Conservation (phyloP, 108 stramenopile genomes). For the Discostella pseudostelligera region DNA sequence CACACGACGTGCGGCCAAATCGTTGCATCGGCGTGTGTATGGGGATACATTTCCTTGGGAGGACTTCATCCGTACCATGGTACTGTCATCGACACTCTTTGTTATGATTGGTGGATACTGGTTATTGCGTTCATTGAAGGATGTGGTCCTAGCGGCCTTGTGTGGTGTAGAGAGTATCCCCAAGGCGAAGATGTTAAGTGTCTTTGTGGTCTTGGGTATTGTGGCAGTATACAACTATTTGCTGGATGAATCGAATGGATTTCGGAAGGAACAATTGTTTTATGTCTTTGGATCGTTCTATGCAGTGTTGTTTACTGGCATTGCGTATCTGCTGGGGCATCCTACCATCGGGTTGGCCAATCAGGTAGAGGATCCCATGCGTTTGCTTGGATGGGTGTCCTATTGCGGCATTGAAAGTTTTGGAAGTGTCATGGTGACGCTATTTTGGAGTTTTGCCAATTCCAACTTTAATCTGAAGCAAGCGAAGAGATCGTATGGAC, state of each 20-base stretch:
- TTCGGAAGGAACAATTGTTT: slow-evolving; percentile 93
- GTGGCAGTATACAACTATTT: slow-evolving; percentile 92
- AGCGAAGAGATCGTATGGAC: slow-evolving; percentile 92
- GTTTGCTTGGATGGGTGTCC: slow-evolving; percentile 92
- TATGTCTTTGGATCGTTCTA: slow-evolving; percentile 96
- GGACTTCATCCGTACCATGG: slow-evolving; percentile 88
- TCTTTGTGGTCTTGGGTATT: slow-evolving; percentile 88
- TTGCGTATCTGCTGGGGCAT: slow-evolving; percentile 77
- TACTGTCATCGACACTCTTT: slow-evolving; percentile 90
- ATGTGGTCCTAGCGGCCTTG: slow-evolving; percentile 91
- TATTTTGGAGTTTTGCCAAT: slow-evolving; percentile 96
- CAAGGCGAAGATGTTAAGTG: slow-evolving; percentile 92
- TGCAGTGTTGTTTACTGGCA: slow-evolving; percentile 71
- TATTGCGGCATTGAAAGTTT: slow-evolving; percentile 96
- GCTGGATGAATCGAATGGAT: slow-evolving; percentile 63
- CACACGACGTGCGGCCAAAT: slow-evolving; percentile 41
- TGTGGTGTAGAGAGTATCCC: slow-evolving; percentile 92
- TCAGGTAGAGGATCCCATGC: slow-evolving; percentile 63
- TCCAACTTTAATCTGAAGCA: slow-evolving; percentile 88
- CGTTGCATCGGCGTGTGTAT: slow-evolving; percentile 73
- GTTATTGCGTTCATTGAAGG: slow-evolving; percentile 93
- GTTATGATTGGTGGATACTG: slow-evolving; percentile 99
- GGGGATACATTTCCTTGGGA: slow-evolving; percentile 82
- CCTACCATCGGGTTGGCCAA: slow-evolving; percentile 87
- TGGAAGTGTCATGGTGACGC: slow-evolving; percentile 92